Evolutionary conservation across 1,284 basidiomycete genomes (phyloP), one percentile per base, ranked within the genome.

Genomic region (Malassezia japonica): DNA sequence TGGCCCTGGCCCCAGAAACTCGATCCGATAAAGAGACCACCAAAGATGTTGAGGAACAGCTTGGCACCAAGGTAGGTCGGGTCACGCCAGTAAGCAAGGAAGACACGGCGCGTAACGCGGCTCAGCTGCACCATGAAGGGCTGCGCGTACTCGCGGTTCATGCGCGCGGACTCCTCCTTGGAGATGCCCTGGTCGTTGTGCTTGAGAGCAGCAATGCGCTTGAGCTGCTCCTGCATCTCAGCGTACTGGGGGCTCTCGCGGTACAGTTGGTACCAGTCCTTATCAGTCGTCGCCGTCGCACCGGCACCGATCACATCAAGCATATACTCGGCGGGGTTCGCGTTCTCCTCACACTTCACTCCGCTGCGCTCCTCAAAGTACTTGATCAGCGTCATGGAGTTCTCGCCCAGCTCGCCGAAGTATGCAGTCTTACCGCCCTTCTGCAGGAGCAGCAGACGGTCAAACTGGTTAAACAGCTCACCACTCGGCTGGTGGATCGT

Each of bases 301-400:
- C 64, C 64, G 5, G 64, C 67, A 12, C 63, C 66, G 37, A 67
- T 72, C 28, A 60, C 60, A 43, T 68, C 65, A n/a, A 68, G 50
- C 20, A 68, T 68, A 53, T 65, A 68, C 43, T 68, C 64, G 29
- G 66, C 66, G 1, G 61, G 57, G 44, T 68, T 68, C 16, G 56
- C 62, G 23, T 62, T 50, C 16, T 55, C 45, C 4, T 40, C 50
- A 39, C 64, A 68, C 16, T 38, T 28, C 27, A 82, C 60, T 78
- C 78, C 80, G 20, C 83, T 82, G 24, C 81, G 79, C 24, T 65
- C 64, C 63, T 85, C 80, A 60, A 87, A 87, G 73, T 87, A 87
- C 16, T 77, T 62, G 57, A 85, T 79, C 34, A 87, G 67, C 0
- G 76, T 78, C 25, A 72, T 73, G 2, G 80, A 77, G 57, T 81